phyloP scores from a whole-genome alignment of 1,284 basidiomycete genomes.

The Moesziomyces antarcticus region DNA sequence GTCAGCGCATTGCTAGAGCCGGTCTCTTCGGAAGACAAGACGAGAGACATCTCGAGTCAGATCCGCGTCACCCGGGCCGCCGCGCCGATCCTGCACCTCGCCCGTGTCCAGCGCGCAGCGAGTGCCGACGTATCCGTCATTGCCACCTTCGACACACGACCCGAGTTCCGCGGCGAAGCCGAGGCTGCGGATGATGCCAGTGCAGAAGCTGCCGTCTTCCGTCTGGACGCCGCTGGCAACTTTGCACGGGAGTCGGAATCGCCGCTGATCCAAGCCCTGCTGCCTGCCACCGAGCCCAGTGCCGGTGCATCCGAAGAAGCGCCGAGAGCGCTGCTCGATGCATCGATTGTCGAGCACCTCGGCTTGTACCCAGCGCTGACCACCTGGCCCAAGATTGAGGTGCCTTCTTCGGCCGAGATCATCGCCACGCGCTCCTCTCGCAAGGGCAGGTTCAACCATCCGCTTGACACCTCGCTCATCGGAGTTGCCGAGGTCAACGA shows the following conservation, averaged over 20 bases:
- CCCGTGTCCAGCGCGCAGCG: conserved; percentile 5
- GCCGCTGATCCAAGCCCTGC: conserved; percentile 18
- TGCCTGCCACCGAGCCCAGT: conserved; percentile 25
- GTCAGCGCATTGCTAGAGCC: conserved; percentile 27
- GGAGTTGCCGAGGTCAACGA: conserved; percentile 30
- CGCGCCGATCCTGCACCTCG: conserved; percentile 46
- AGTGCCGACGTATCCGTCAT: conserved; percentile 10
- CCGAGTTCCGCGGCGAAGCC: conserved; percentile 27
- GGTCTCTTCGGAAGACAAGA: conserved; percentile 11
- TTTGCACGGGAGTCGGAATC: conserved; percentile 23
- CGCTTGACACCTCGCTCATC: conserved; percentile 45
- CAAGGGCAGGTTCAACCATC: conserved; percentile 42
- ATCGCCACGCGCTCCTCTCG: conserved; percentile 41
- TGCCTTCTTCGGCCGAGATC: conserved; percentile 49
- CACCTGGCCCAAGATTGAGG: conserved; percentile 59
- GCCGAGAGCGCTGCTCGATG: conserved; percentile 28
- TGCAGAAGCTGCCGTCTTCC: conserved; percentile 26
- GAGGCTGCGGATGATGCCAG: conserved; percentile 2
- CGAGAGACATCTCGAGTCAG: conserved; percentile 31
- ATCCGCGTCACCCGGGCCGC: conserved; percentile 29
- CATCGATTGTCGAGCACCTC: conserved; percentile 39
- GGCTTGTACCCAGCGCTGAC: conserved; percentile 52
- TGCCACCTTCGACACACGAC: conserved; percentile 38
- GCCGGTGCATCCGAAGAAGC: conserved; percentile 2
- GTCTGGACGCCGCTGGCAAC: conserved; percentile 7